Base-by-base conservation (phyloP, 768 basidiomycete genomes). In the Mycena indigotica region DNA sequence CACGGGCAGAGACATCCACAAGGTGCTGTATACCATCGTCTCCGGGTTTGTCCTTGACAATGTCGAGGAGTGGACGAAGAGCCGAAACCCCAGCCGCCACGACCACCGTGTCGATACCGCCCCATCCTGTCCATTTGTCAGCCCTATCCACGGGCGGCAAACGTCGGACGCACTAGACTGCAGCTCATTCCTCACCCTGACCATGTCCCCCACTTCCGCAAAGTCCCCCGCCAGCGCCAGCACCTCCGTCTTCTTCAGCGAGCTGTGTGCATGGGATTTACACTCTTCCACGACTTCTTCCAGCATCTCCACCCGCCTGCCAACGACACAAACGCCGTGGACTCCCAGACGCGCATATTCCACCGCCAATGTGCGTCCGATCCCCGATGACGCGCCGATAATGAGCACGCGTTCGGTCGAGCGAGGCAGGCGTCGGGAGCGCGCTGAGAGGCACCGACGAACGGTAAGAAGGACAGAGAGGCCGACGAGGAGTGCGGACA, bases 81-180 rank as follows among this genome's bases (percentile, higher is more conserved):
- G 93, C 87, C 1, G 91, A 91, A 0, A 95, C 89, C 3, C 95
- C 95, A 2, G 93, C 93, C 28, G 84, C 81, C 30, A 96, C 83
- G 28, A 93, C 74, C 4, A 96, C 67, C 0, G 94, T 96, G 70
- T 96, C 94, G 1, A 95, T 63, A 16, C 93, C 91, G 1, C 73
- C 75, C 92, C 93, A 95, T 62, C 78, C 94, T 95, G 41, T 44
- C 21, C 45, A 41, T 48, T 24, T 28, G 28, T 55, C 13, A 44
- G 41, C 13, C n/a, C 21, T 48, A 17, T 5, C 28, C 28, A 48
- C 48, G 28, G 51, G 23, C 29, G 28, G 26, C 21, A 35, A 29
- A 16, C 13, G 44, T 13, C 10, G n/a, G n/a, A 73, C 84, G 40
- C 50, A 90, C 93, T 80, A 61, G 73, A 70, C 41, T 82, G 75